These are phyloP conservation scores for Metschnikowia hibisci DNA, from an alignment of 805 yeast genomes.

Conservation along the genomic window DNA sequence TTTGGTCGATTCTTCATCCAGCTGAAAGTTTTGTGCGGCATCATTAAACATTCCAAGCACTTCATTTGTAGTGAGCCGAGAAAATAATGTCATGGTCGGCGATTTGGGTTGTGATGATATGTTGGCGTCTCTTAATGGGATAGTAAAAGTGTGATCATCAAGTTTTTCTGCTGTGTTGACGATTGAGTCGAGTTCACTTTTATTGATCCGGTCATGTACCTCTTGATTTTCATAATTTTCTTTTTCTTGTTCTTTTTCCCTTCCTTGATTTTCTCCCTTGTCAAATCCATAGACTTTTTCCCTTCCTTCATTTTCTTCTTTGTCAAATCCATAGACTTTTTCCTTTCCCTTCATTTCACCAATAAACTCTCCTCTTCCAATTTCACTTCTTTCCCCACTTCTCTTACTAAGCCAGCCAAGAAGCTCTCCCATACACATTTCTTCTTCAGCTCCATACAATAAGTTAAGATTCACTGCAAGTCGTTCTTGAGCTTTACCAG, in stretches of 20 bases:
- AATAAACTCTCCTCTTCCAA: background rate
- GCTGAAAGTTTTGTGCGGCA: slow-evolving; percentile 32
- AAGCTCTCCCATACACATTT: slow-evolving; percentile 61
- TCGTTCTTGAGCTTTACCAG: slow-evolving; percentile 60
- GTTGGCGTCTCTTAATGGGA: slow-evolving; percentile 43
- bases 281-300: too few species aligned
- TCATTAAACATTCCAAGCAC: slow-evolving; percentile 72
- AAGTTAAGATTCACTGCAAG: slow-evolving; percentile 59
- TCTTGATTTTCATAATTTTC: background rate
- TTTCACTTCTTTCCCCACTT: background rate
- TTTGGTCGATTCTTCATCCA: slow-evolving; percentile 28
- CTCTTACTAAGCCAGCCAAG: slow-evolving; percentile 34
- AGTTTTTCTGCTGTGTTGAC: slow-evolving; percentile 6
- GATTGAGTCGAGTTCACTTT: background rate
- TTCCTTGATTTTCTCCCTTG: background rate
- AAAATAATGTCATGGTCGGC: slow-evolving; percentile 75
- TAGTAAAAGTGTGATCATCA: slow-evolving; percentile 32
- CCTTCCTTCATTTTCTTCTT: background rate
- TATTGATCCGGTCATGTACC: background rate
- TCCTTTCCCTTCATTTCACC: too few species aligned
- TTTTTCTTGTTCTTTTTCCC: too few species aligned
- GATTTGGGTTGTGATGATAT: slow-evolving; percentile 42
- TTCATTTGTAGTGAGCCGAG: slow-evolving; percentile 72
- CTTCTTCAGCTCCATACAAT: slow-evolving; percentile 48
- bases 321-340: background rate